Base-by-base conservation (phyloP, 306 rosid genomes). In the Rubus parviflorus region DNA sequence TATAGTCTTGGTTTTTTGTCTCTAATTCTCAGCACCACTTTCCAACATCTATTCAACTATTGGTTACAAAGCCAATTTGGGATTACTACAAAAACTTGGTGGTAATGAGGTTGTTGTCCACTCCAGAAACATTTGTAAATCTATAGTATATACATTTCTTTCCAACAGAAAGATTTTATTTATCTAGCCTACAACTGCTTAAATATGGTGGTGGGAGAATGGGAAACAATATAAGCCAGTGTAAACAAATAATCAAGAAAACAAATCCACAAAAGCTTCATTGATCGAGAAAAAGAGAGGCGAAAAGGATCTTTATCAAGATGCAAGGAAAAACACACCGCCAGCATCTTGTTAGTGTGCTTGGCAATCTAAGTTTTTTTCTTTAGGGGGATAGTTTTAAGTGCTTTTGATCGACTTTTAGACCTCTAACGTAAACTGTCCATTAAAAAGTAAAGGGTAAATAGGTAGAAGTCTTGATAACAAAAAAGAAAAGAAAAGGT, bases 291-390 rank as follows among this genome's bases (percentile, higher is more conserved):
- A 51, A 77, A 48, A 43, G 52, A 61, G 35, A 23, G 22, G 64
- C 40, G 61, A 61, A 74, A 22, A 47, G 80, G 54, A 47, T 47
- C 47, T 30, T 30, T 72, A 48, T 66, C 61, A 47, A 56, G 49
- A 72, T 41, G 77, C 35, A 70, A 80, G 43, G 73, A 80, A 80
- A 77, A 40, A 16, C 43, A 42, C 60, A 65, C 63, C 7, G 16
- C 70, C 37, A 74, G 64, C 41, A 45, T 42, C 38, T 62, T 51
- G 53, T 65, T 68, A 19, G 30, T 51, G 56, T 17, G n/a, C 38
- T 6, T 61, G 64, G 70, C 74, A 60, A 78, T 60, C 13, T 6
- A 25, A 14, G 19, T 70, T 51, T 70, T 37, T 37, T 16, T 38
- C 45, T 63, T 35, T 63, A 15, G 14, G 48, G 62, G 46, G 16